Base-by-base conservation (phyloP, 805 yeast genomes). In the Suhomyces faveliae region DNA sequence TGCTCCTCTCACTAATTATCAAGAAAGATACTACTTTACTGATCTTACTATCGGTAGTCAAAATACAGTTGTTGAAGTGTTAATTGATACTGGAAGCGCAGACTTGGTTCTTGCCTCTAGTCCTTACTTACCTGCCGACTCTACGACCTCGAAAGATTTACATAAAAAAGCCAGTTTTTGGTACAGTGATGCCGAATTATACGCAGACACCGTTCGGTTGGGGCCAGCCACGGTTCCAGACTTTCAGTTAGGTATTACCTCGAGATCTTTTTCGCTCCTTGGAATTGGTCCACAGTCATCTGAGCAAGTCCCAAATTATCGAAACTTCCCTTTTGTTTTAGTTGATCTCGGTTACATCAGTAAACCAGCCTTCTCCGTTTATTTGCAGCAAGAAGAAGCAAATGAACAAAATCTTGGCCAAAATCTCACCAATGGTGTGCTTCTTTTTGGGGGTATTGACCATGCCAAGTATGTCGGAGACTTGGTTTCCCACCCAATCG, bases 361-460 rank as follows among this genome's bases (percentile, higher is more conserved):
- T 7, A 40, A 40, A 12, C 23, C 23, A 4, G 42, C 35, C 12
- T 40, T 24, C 19, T 41, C 43, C 2, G 6, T 41, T 2, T 41
- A 41, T 12, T 41, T 41, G 12, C 19, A 30, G 11, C 12, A 30
- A 10, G 35, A 30, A 13, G 4, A 11, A 7, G 3, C 13, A 7
- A 12, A 10, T 11, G 20, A 11, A 2, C 20, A 41, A 2, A 10
- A 12, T 4, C 10, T 4, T 6, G 4, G 3, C 22, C 35, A 13
- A 15, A 11, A 15, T 9, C 4, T 15, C 4, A 33, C 37, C 37
- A 33, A 33, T 17, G 37, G 37, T 33, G 37, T 17, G 10, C 68
- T 86, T 15, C 61, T 86, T 40, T 86, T 86, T 69, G 92, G 94
- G 40, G 94, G 84, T 23, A 76, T 83, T 22, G 92, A 86, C 58